Evolutionary conservation across 345 rosid species (phyloP).

Genomic region (Salix exigua): DNA sequence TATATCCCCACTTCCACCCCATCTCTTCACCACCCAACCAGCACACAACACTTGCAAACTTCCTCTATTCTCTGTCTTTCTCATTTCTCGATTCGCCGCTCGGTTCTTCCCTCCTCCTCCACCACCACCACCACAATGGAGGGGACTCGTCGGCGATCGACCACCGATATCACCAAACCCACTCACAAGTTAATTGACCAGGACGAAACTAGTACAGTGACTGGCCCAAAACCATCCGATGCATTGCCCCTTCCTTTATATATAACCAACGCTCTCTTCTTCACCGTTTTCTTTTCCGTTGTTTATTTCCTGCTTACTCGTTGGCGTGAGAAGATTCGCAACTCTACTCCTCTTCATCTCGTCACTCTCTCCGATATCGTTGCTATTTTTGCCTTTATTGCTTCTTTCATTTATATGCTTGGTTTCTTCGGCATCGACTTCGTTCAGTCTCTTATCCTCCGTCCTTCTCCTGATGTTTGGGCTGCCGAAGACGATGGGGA

Average conservation of each 20-base stretch:
- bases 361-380: conserved; percentile 26
- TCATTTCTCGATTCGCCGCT: too few species aligned
- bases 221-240: conserved; percentile 5
- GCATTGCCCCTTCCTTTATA: conserved; percentile 19
- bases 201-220: not conserved
- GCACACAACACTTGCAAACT: too few species aligned
- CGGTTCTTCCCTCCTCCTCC: too few species aligned
- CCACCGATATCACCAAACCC: too few species aligned
- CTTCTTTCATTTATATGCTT: conserved; percentile 32
- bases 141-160: conserved; percentile 20
- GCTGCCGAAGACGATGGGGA: conserved; percentile 15
- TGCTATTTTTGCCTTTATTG: conserved; percentile 25
- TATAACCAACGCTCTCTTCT: conserved; percentile 28
- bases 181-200: too few species aligned
- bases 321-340: conserved; percentile 45
- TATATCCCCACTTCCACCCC: too few species aligned
- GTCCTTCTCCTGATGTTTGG: conserved; percentile 34
- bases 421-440: conserved; percentile 40
- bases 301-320: conserved; percentile 37
- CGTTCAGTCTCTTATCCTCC: conserved; percentile 34
- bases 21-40: too few species aligned
- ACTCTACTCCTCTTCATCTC: conserved; percentile 34
- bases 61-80: too few species aligned
- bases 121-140: conserved; percentile 22
- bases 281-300: conserved; percentile 34